Evolutionary conservation across 75 land plant genomes (phyloP).

Genomic region (Picea sitchensis): DNA sequence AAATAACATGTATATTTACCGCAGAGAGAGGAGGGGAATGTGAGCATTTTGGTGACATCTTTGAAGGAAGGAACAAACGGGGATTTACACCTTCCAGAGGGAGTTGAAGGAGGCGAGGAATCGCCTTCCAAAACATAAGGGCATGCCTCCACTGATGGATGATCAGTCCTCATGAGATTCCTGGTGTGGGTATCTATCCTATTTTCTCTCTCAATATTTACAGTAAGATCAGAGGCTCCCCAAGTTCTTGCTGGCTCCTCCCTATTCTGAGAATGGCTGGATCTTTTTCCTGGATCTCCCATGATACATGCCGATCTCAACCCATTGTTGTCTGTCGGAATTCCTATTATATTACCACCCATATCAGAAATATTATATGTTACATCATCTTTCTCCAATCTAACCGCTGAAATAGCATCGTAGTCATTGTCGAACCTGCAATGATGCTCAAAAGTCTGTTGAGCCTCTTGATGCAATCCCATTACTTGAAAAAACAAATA

Average conservation of each 20-base stretch:
- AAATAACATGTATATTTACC: neutral
- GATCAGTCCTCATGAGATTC: neutral
- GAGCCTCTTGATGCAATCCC: neutral
- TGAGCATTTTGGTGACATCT: neutral
- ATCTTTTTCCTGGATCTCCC: neutral
- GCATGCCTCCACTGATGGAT: neutral
- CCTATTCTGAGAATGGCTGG: no score
- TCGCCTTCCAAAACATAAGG: neutral
- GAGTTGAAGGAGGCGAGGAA: neutral
- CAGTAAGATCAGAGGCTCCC: neutral
- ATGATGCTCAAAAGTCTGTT: neutral
- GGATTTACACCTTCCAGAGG: slow-evolving; percentile 7
- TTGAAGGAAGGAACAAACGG: slow-evolving; percentile 8
- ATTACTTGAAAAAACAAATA: neutral
- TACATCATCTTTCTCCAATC: neutral
- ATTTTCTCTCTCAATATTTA: neutral
- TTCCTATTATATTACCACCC: no score
- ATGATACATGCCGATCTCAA: neutral
- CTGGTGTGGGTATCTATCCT: neutral
- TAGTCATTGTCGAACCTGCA: neutral
- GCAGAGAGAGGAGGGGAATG: slow-evolving; percentile 5
- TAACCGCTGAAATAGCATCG: neutral
- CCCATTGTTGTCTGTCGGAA: neutral
- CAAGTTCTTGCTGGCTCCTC: neutral
- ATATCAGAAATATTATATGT: neutral